Evolutionary conservation across 2,329 filamentous ascomycete species (phyloP).

Genomic region (Aspergillus aculeatus): DNA sequence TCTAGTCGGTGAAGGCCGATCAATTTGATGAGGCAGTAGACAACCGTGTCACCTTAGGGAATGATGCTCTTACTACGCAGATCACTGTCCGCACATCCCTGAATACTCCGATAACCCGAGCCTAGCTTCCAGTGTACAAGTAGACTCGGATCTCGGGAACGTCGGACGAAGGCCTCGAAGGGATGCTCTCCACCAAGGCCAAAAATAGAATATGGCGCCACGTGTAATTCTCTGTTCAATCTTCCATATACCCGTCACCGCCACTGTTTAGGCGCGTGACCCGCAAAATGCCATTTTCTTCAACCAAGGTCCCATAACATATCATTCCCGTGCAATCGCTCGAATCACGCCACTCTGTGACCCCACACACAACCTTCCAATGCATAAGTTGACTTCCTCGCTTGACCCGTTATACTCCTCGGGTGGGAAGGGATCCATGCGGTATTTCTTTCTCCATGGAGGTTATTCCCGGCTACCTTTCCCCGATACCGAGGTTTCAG

Average conservation of each 20-base stretch:
- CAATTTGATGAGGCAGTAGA: too few species aligned
- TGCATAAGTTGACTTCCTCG: neutral
- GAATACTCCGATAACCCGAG: too few species aligned
- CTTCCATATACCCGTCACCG: neutral
- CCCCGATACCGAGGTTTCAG: neutral
- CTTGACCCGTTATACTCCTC: neutral
- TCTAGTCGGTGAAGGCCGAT: too few species aligned
- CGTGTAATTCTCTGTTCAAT: neutral
- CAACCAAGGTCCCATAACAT: neutral
- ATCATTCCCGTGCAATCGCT: neutral
- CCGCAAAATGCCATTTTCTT: neutral
- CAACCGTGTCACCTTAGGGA: too few species aligned
- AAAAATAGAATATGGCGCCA: neutral
- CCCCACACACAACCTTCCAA: neutral
- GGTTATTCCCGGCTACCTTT: neutral
- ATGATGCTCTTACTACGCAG: too few species aligned
- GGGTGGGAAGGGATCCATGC: conserved; percentile 3
- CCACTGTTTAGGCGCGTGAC: too few species aligned
- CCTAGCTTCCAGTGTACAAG: too few species aligned
- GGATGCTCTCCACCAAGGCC: neutral
- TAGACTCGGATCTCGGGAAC: neutral
- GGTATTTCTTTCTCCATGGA: conserved; percentile 8
- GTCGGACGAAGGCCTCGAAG: neutral
- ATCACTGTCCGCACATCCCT: too few species aligned
- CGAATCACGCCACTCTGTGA: too few species aligned